Conservation (phyloP, 345 rosid genomes). For the Reutealis trisperma region DNA sequence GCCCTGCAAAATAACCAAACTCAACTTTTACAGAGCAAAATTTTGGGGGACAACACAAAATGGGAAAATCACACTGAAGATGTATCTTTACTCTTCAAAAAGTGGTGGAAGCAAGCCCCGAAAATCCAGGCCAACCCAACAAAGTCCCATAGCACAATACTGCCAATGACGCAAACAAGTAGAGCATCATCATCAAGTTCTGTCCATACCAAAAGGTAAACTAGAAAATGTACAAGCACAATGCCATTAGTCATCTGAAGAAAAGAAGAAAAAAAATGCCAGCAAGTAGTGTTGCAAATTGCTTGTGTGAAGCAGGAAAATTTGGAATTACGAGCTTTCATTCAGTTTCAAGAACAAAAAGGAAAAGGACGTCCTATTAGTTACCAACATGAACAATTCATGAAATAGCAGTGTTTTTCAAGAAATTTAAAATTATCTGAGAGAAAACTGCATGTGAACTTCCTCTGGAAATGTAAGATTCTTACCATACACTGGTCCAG, state of each 20-base stretch:
- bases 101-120: constrained; percentile 94
- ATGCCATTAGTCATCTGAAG: neutral
- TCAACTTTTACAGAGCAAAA: constrained; percentile 11
- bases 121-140: constrained; percentile 93
- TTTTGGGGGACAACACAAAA: neutral
- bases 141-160: constrained; percentile 98
- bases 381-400: neutral
- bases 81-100: constrained; percentile 72
- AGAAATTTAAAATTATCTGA: constrained; percentile 2
- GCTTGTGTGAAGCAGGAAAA: neutral
- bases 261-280: neutral
- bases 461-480: neutral
- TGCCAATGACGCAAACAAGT: constrained; percentile 32
- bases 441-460: neutral
- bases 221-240: neutral
- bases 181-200: constrained; percentile 7
- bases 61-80: neutral
- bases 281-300: neutral
- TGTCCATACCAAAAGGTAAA: neutral
- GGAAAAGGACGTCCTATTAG: neutral
- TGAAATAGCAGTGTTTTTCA: neutral
- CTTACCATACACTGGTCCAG: constrained; percentile 95
- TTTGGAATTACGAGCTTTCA: neutral
- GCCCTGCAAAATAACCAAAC: constrained; percentile 57
- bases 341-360: neutral